phyloP scores from a whole-genome alignment of 1,284 basidiomycete genomes.

The Xanthoconium separans region DNA sequence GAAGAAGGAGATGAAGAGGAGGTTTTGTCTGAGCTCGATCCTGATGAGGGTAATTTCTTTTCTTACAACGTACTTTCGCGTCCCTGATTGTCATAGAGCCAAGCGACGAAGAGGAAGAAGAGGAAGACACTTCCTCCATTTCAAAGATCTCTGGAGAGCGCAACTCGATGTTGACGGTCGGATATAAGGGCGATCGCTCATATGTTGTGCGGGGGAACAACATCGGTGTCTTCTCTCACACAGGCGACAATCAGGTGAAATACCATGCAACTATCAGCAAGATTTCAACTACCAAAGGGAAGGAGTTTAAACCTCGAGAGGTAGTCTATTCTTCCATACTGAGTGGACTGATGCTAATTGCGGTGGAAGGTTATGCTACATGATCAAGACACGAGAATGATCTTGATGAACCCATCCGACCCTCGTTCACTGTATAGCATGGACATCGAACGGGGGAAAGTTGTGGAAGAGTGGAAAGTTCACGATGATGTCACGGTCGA shows the following conservation, averaged over 20 bases:
- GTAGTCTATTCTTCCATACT: constrained; percentile 42
- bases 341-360: constrained; percentile 10
- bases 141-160: constrained; percentile 55
- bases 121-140: constrained; percentile 42
- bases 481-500: constrained; percentile 85
- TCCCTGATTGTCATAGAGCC: constrained; percentile 34
- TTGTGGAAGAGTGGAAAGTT: constrained; percentile 99
- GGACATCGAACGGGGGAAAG: constrained; percentile 95
- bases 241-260: constrained; percentile 76
- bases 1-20: constrained; percentile 78
- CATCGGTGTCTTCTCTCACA: constrained; percentile 96
- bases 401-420: constrained; percentile 85
- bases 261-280: constrained; percentile 90
- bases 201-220: constrained; percentile 95
- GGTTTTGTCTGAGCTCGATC: constrained; percentile 62
- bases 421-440: constrained; percentile 88
- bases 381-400: constrained; percentile 95
- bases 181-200: constrained; percentile 94
- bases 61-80: constrained; percentile 1
- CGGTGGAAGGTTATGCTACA: constrained; percentile 87
- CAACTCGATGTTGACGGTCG: constrained; percentile 92
- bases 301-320: constrained; percentile 84
- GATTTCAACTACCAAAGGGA: constrained; percentile 79
- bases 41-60: constrained; percentile 46
- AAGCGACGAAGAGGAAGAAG: constrained; percentile 58